Base-by-base conservation (phyloP, 495 filamentous ascomycete species). In the Talaromyces borbonicus region DNA sequence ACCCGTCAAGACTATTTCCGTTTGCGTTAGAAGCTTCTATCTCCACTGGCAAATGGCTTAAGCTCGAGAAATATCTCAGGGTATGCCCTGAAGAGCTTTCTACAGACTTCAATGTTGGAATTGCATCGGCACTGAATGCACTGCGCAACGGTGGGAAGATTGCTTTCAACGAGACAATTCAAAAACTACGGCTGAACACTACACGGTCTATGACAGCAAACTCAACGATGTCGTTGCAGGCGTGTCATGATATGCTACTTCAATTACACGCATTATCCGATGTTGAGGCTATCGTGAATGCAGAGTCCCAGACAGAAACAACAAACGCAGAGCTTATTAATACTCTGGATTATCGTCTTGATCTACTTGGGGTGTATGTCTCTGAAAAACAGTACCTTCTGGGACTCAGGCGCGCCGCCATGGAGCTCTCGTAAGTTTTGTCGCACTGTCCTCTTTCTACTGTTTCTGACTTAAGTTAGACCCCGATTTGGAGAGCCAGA, bases 341-440 rank as follows among this genome's bases (percentile, higher is more conserved):
- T 50, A 74, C 79, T 7, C 65, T 96, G 11, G 74, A 82, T 52
- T 75, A 82, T 30, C 83, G 93, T 7, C 65, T 97, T 38, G 83
- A 90, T 56, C 74, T 90, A 8, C 62, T 99, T 8, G 92, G 92
- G 2, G 82, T 87, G 3, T 95, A 87, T 55, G 77, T 84, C 20
- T 76, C 81, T 32, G 87, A 97, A 56, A 96, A 97, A 60, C 90
- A 97, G 60, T 95, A 95, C 55, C 63, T 99, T 20, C 74, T 99
- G n/a, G 84, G 89, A 2, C 70, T 97, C 16, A 74, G 89, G 43
- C 74, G 90, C 48, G 90, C 89, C 25, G 78, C 81, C 1, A 95
- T 96, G 87, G 76, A 87, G 50, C 52, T 87, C 49, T 77, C 53
- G 60, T 63, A 48, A 45, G 66, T 56, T 36, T 14, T 29, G 14